Evolutionary conservation across 2,329 filamentous ascomycete genomes (phyloP).

Genomic region (Aspergillus sergii): DNA sequence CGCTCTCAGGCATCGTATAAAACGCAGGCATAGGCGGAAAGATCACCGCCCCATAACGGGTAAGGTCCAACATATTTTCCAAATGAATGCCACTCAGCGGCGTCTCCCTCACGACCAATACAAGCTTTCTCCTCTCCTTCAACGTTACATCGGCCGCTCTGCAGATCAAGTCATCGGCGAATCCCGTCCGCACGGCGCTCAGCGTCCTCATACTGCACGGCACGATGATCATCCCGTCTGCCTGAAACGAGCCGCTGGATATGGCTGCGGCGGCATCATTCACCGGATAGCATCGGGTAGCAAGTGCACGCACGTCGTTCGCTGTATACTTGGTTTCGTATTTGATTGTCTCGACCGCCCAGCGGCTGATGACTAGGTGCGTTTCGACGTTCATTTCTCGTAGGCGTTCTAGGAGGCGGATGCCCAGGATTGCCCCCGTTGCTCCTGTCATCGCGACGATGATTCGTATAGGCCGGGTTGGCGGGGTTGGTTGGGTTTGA

Average conservation of each 20-base stretch:
- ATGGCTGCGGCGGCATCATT: conserved; percentile 46
- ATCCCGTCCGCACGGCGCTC: conserved; percentile 39
- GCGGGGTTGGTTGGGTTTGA: not conserved
- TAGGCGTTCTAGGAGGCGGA: conserved; percentile 32
- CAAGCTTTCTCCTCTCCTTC: conserved; percentile 42
- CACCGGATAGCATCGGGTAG: conserved; percentile 36
- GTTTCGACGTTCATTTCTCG: conserved; percentile 46
- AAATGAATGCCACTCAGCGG: conserved; percentile 28
- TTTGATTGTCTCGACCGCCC: conserved; percentile 47
- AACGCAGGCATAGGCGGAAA: conserved; percentile 46
- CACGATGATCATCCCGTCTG: conserved; percentile 47
- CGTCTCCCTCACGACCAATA: conserved; percentile 44
- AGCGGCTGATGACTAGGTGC: conserved; percentile 49
- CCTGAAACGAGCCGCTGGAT: conserved; percentile 44
- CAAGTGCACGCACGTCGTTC: conserved; percentile 35
- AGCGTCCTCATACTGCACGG: conserved; percentile 51
- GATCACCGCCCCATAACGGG: conserved; percentile 38
- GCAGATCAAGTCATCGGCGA: conserved; percentile 45
- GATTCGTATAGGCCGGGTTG: conserved; percentile 1
- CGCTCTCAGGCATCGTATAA: conserved; percentile 44
- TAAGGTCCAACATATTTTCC: conserved; percentile 44
- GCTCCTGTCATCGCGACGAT: conserved; percentile 52
- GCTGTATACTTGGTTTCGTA: conserved; percentile 43
- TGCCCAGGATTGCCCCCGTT: conserved; percentile 45
- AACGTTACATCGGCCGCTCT: conserved; percentile 47